phyloP scores from a whole-genome alignment of 164 flowering plant genomes.

The Piper longum region DNA sequence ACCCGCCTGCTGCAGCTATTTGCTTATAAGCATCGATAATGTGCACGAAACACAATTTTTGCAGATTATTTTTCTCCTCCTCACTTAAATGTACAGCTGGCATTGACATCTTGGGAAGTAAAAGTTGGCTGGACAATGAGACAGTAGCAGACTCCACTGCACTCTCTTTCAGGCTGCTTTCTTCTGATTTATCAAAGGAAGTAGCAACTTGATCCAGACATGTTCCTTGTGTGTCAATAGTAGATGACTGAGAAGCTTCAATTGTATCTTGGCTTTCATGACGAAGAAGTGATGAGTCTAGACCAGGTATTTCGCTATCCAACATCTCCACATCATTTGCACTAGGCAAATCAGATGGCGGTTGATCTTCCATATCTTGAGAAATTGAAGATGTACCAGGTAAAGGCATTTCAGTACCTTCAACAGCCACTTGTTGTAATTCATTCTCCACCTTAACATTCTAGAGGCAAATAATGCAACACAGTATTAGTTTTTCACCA shows the following conservation, averaged over 20 bases:
- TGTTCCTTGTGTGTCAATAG: constrained; percentile 31
- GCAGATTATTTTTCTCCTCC: constrained; percentile 61
- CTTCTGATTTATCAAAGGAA: constrained; percentile 45
- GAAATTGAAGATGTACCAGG: constrained; percentile 15
- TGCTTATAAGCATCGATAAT: constrained; percentile 78
- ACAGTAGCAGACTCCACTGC: constrained; percentile 37
- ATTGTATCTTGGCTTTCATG: constrained; percentile 24
- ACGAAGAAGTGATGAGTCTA: constrained; percentile 27
- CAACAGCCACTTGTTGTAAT: constrained; percentile 14
- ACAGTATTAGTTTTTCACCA: no score
- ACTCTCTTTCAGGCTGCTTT: constrained; percentile 48
- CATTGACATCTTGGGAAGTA: constrained; percentile 76
- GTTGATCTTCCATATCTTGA: constrained; percentile 18
- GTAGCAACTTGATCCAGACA: constrained; percentile 31
- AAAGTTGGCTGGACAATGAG: constrained; percentile 25
- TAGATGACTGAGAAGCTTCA: constrained; percentile 27
- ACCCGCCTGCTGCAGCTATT: constrained; percentile 60
- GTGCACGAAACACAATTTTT: constrained; percentile 47
- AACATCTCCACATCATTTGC: constrained; percentile 27
- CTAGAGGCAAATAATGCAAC: background rate
- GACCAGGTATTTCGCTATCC: constrained; percentile 74
- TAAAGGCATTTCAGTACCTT: constrained; percentile 14
- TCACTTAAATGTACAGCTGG: constrained; percentile 59
- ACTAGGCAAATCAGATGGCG: constrained; percentile 19
- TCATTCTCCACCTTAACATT: constrained; percentile 2